Base-by-base conservation (phyloP, 306 rosid genomes). In the Vigna trinervia region DNA sequence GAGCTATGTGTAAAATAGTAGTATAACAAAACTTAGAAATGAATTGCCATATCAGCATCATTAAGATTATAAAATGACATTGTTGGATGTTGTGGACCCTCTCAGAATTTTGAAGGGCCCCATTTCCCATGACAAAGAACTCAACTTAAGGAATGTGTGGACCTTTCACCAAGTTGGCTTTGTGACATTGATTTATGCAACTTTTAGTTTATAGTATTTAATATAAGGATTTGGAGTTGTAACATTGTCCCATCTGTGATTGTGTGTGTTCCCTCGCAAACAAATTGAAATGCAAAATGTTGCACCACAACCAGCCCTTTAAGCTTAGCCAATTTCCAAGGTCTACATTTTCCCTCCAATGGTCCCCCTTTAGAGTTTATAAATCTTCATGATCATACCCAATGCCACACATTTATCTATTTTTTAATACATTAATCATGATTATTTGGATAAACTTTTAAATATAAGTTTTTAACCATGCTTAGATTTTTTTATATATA, bases 301-400 rank as follows among this genome's bases (percentile, higher is more conserved):
- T 76, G 69, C 77, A 73, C 76, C 70, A 54, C 74, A 54, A 70
- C 48, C 50, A 77, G 75, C 15, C 67, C 68, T 50, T 74, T 61
- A 69, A 60, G 39, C 77, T 68, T 69, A n/a, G 70, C 56, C 56
- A 32, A 43, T 81, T 73, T 47, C 71, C 63, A 50, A 66, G 84
- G 81, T 80, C 17, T 69, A 56, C 19, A 73, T 74, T 38, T 77
- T 68, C 65, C 82, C 65, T 53, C 62, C 74, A 26, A 50, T 81
- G 90, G 87, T 87, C 85, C 86, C 81, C 82, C 75, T 19, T 50
- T 64, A 39, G 41, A 63, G 56, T 62, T 78, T 80, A 48, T 59
- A 77, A 78, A 83, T 88, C 85, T 76, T 80, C 47, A 84, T 46
- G 80, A 56, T 36, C 81, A 61, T 86, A 83, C 83, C 85, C 6